phyloP scores from a whole-genome alignment of 352 stramenopile species.

The Aphanomyces astaci region DNA sequence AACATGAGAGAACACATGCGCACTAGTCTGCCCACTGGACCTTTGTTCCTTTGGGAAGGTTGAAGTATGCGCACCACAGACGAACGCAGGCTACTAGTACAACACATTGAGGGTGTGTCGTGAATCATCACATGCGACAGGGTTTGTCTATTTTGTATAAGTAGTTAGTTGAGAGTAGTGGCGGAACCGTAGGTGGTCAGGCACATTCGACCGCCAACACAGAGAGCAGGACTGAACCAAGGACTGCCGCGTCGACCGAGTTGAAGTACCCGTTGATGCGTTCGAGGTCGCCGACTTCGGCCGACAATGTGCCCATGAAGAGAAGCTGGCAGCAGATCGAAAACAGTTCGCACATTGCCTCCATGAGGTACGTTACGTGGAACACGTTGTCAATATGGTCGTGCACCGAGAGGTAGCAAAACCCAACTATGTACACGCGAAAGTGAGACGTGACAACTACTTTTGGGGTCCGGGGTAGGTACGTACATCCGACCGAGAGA shows the following conservation, averaged over 20 bases:
- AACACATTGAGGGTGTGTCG: too few species aligned
- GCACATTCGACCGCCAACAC: conserved; percentile 9
- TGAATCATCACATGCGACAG: too few species aligned
- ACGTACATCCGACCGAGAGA: conserved; percentile 11
- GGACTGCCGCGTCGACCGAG: background rate
- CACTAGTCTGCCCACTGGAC: too few species aligned
- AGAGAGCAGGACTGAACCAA: background rate
- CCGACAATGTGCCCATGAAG: conserved; percentile 79
- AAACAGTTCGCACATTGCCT: conserved; percentile 75
- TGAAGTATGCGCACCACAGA: too few species aligned
- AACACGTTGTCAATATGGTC: conserved; percentile 67
- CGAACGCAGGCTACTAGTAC: too few species aligned
- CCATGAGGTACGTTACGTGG: conserved; percentile 68
- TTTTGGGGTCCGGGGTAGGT: background rate
- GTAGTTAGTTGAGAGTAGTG: too few species aligned
- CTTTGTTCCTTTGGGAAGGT: too few species aligned
- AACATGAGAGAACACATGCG: too few species aligned
- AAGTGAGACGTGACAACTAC: too few species aligned
- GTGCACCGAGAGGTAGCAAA: conserved; percentile 79
- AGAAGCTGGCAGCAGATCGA: conserved; percentile 82
- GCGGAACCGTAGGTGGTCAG: too few species aligned
- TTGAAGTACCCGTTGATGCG: background rate
- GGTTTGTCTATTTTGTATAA: too few species aligned
- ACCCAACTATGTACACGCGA: too few species aligned
- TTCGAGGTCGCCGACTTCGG: conserved; percentile 30